Base-by-base conservation (phyloP, 805 yeast species). In the Hanseniaspora nectarophila region DNA sequence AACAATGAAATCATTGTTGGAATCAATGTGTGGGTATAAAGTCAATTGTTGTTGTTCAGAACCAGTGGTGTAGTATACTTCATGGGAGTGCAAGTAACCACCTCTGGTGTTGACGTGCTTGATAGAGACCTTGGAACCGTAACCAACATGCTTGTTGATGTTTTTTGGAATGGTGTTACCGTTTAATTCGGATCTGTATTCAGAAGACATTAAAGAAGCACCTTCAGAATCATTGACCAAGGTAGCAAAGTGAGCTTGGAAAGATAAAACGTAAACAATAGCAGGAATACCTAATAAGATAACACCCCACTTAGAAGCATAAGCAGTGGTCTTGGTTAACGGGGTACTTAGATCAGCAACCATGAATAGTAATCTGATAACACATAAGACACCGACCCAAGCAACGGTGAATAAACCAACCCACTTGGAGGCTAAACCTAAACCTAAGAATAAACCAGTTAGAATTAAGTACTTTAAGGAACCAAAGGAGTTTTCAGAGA, bases 31-130 rank as follows among this genome's bases (percentile, higher is more conserved):
- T 45, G 89, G 89, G 62, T 85, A 85, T 56, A 84, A 70, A 5
- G 92, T 84, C 57, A 85, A 68, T 67, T 85, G 94, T 67, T 85
- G 94, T 67, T 85, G 94, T 61, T 82, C 76, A 7, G 94, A 85
- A 55, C 94, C 94, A 45, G 84, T 76, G 61, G 81, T 85, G 60
- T 81, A 83, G 58, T 71, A 67, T 60, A 77, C 80, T 53, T 73
- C 72, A 66, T 85, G 95, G n/a, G 90, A 82, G 65, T 85, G 95
- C 59, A 85, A 72, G 66, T 85, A 85, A 46, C 92, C 92, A 58
- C 89, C 92, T 59, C 73, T 74, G 34, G 90, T 81, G 56, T 76
- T 77, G 31, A 76, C 56, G 61, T 85, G 95, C 62, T 82, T 82
- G 37, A 85, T 58, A 34, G 87, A 73, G 28, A 85, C 74, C 8